Conservation (phyloP, 495 filamentous ascomycete species). For the Aspergillus sclerotioniger region DNA sequence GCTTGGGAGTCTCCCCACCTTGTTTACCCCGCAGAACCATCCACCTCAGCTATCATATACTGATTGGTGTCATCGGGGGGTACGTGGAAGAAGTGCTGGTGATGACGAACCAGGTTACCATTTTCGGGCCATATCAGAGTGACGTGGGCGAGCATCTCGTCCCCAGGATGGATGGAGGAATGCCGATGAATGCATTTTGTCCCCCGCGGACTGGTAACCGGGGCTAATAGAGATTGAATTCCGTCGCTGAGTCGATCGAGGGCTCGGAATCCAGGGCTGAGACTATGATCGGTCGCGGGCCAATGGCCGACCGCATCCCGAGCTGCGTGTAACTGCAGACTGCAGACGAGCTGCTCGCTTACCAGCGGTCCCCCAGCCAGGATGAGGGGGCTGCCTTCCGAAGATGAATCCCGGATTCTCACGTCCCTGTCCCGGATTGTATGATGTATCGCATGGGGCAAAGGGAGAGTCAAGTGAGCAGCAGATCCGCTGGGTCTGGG, state of each 20-base stretch:
- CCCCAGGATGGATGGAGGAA: too few species aligned
- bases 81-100: neutral
- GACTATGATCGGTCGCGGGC: slow-evolving; percentile 6
- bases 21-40: slow-evolving; percentile 3
- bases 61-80: neutral
- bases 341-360: slow-evolving; percentile 8
- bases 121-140: neutral
- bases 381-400: neutral
- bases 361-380: slow-evolving; percentile 1
- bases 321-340: slow-evolving; percentile 4
- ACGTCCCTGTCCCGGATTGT: slow-evolving; percentile 1
- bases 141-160: neutral
- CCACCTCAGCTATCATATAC: neutral
- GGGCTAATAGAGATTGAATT: neutral
- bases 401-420: neutral
- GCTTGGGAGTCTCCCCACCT: slow-evolving; percentile 4
- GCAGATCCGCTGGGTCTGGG: neutral
- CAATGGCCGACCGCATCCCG: neutral
- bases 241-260: neutral
- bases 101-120: neutral
- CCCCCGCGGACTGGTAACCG: too few species aligned
- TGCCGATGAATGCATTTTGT: too few species aligned
- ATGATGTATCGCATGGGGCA: slow-evolving; percentile 3
- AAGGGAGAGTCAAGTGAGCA: slow-evolving; percentile 6
- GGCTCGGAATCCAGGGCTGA: neutral